phyloP scores from a whole-genome alignment of 2,329 filamentous ascomycete species.

The Fusarium humuli region DNA sequence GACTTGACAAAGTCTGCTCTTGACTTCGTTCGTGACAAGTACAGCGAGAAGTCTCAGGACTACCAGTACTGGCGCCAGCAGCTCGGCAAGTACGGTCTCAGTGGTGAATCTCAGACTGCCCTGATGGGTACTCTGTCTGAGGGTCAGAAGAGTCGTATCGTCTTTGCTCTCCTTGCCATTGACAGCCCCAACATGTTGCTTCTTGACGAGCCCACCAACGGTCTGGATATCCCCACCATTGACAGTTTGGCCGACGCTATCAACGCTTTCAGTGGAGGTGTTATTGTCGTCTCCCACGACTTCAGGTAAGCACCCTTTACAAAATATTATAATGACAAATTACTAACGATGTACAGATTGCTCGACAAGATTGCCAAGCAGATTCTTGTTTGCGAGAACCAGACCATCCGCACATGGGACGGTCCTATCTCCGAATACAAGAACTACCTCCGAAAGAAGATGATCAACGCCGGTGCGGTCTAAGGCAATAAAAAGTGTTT shows the following conservation, averaged over 20 bases:
- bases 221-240: conserved; percentile 98
- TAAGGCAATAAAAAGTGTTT: conserved; percentile 58
- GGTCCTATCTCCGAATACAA: conserved; percentile 95
- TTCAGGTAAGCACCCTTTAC: conserved; percentile 77
- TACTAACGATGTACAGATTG: conserved; percentile 67
- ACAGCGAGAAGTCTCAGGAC: conserved; percentile 87
- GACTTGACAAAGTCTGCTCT: conserved; percentile 97
- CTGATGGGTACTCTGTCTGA: conserved; percentile 98
- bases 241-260: conserved; percentile 98
- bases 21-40: conserved; percentile 98
- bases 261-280: conserved; percentile 95
- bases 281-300: conserved; percentile 98
- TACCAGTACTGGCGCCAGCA: conserved; percentile 99
- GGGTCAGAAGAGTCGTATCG: conserved; percentile 97
- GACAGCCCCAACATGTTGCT: conserved; percentile 97
- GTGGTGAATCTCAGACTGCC: conserved; percentile 92
- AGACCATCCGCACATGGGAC: conserved; percentile 90
- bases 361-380: conserved; percentile 99
- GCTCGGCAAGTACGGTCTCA: conserved; percentile 93
- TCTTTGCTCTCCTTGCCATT: conserved; percentile 95
- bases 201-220: conserved; percentile 98
- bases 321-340: not conserved
- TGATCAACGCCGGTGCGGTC: conserved; percentile 88
- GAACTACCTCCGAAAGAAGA: conserved; percentile 99
- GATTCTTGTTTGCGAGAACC: conserved; percentile 99